Conservation (phyloP, 257 asterid species). For the Ajuga chamaepitys region DNA sequence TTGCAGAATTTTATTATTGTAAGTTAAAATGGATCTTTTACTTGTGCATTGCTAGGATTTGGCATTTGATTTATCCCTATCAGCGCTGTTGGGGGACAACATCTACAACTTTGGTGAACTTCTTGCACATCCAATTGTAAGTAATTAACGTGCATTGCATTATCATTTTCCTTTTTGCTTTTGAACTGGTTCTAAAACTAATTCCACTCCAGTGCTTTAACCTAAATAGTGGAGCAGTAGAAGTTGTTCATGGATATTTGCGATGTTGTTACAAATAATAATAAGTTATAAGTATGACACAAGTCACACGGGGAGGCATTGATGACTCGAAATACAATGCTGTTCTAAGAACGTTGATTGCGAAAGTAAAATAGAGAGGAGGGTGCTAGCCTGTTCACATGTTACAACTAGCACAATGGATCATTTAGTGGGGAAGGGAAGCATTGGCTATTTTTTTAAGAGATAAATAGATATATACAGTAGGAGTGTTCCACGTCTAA, state of each 20-base stretch:
- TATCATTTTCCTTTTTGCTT: neutral
- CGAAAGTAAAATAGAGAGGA: neutral
- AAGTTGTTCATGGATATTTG: neutral
- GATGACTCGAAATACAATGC: neutral
- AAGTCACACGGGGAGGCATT: neutral
- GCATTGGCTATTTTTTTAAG: neutral
- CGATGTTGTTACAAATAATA: neutral
- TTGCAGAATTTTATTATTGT: neutral
- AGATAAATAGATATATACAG: too few species aligned
- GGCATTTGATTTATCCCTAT: slow-evolving; percentile 81
- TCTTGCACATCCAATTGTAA: slow-evolving; percentile 87
- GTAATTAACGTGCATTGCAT: slow-evolving; percentile 9
- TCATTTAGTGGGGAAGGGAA: neutral
- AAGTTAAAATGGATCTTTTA: neutral
- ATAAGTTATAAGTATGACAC: neutral
- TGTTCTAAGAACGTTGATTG: neutral
- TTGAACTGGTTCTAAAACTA: neutral
- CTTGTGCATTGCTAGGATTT: slow-evolving; percentile 37
- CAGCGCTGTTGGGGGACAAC: slow-evolving; percentile 80
- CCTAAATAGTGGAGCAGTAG: neutral
- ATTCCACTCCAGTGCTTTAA: neutral
- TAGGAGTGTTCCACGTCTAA: too few species aligned
- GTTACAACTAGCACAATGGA: neutral
- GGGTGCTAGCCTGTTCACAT: neutral
- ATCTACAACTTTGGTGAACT: slow-evolving; percentile 86